Evolutionary conservation across 1,284 basidiomycete genomes (phyloP).

Genomic region (Cryptococcus sp.): DNA sequence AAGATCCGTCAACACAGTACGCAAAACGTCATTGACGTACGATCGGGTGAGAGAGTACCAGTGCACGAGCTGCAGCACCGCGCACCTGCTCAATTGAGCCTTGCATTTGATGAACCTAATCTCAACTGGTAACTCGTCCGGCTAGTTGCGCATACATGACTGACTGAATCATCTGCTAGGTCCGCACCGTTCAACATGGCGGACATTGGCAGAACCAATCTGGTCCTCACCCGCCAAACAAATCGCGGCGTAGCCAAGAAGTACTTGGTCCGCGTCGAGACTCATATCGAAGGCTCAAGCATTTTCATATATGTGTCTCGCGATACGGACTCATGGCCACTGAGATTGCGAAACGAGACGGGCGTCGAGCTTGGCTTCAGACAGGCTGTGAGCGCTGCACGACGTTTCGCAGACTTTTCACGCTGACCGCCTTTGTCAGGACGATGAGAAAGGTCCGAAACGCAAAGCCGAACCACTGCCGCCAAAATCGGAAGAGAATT

Average conservation of each 20-base stretch:
- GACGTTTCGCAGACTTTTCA: conserved; percentile 3
- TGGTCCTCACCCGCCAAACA: conserved; percentile 58
- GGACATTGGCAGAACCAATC: conserved; percentile 82
- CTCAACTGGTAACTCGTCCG: conserved; percentile 69
- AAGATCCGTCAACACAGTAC: conserved; percentile 82
- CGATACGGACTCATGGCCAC: conserved; percentile 79
- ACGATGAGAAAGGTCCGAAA: conserved; percentile 33
- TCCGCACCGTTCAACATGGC: conserved; percentile 89
- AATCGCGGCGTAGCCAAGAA: conserved; percentile 49
- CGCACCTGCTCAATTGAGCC: conserved; percentile 68
- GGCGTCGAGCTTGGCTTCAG: conserved; percentile 70
- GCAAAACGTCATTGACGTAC: conserved; percentile 57
- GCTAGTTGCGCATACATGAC: background rate
- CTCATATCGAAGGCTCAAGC: conserved; percentile 81
- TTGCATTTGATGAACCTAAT: conserved; percentile 82
- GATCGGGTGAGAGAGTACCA: conserved; percentile 69
- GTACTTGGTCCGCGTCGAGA: conserved; percentile 76
- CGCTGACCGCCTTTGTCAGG: conserved; percentile 13
- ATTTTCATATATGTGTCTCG: conserved; percentile 79
- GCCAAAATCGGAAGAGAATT: conserved; percentile 52
- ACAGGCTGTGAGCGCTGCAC: conserved; percentile 65
- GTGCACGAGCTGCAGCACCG: conserved; percentile 67
- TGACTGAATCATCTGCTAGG: conserved; percentile 57
- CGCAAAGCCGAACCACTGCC: conserved; percentile 28
- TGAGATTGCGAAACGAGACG: conserved; percentile 86